Evolutionary conservation across 2,329 filamentous ascomycete species (phyloP).

Genomic region (Curvularia hawaiiensis): DNA sequence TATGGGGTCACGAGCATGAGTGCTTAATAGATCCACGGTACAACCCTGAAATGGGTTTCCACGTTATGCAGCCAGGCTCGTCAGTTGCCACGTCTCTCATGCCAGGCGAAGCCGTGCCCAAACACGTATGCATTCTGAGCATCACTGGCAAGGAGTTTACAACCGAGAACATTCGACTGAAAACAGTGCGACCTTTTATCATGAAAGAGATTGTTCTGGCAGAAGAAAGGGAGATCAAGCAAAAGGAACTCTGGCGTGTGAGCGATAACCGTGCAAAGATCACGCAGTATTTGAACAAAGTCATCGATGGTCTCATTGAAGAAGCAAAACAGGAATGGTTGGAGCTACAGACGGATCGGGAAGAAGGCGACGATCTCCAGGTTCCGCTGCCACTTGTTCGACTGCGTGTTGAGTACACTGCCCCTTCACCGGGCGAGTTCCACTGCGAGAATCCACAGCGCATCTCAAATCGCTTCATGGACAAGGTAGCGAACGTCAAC

Average conservation of each 20-base stretch:
- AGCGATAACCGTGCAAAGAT: slow-evolving; percentile 84
- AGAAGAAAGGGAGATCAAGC: slow-evolving; percentile 76
- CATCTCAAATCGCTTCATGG: slow-evolving; percentile 89
- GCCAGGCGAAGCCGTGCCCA: slow-evolving; percentile 85
- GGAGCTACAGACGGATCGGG: slow-evolving; percentile 64
- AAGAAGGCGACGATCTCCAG: slow-evolving; percentile 62
- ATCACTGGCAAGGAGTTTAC: slow-evolving; percentile 83
- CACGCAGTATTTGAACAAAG: slow-evolving; percentile 73
- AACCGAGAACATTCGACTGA: slow-evolving; percentile 80
- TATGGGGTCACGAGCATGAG: slow-evolving; percentile 99
- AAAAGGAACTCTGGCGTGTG: slow-evolving; percentile 75
- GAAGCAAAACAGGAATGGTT: slow-evolving; percentile 83
- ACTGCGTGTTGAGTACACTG: slow-evolving; percentile 87
- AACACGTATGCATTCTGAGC: slow-evolving; percentile 86
- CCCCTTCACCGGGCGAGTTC: slow-evolving; percentile 82
- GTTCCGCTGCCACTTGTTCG: slow-evolving; percentile 83
- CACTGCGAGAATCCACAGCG: slow-evolving; percentile 95
- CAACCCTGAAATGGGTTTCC: slow-evolving; percentile 88
- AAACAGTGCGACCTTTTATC: slow-evolving; percentile 88
- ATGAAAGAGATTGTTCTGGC: slow-evolving; percentile 80
- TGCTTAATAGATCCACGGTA: slow-evolving; percentile 83
- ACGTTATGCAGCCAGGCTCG: slow-evolving; percentile 97
- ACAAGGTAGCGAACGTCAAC: slow-evolving; percentile 90
- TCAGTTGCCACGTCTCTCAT: slow-evolving; percentile 93
- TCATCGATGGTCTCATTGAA: slow-evolving; percentile 86